These are phyloP conservation scores for Phytophthora cryptogea DNA, from an alignment of 352 stramenopile genomes.

Conservation along the genomic window DNA sequence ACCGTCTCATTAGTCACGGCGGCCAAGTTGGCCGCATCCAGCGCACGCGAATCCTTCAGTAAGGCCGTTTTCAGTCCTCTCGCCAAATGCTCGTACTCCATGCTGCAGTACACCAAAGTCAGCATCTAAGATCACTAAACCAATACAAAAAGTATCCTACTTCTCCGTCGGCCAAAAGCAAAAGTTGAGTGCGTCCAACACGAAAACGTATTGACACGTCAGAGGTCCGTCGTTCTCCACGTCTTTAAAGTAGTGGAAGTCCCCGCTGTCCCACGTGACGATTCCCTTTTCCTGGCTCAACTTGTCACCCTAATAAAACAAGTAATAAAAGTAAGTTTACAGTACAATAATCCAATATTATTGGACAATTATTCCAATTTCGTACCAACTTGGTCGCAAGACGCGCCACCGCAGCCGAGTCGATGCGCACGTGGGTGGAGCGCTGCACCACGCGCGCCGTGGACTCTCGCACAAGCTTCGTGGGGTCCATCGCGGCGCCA, in stretches of 20 bases:
- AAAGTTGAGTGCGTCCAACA: conserved; percentile 91
- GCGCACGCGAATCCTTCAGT: conserved; percentile 49
- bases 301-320: conserved; percentile 31
- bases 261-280: conserved; percentile 76
- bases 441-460: conserved; percentile 52
- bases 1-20: conserved; percentile 49
- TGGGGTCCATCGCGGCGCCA: conserved; percentile 52
- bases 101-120: conserved; percentile 32
- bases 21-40: conserved; percentile 60
- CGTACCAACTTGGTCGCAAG: conserved; percentile 54
- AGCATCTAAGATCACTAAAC: neutral
- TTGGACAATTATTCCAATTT: neutral
- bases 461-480: conserved; percentile 49
- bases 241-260: conserved; percentile 87
- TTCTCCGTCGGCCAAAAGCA: conserved; percentile 89
- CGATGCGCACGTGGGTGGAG: conserved; percentile 44
- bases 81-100: conserved; percentile 90
- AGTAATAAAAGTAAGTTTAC: conserved; percentile 1
- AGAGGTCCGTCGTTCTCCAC: conserved; percentile 62
- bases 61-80: conserved; percentile 75
- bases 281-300: conserved; percentile 42
- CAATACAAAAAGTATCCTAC: conserved; percentile 26
- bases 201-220: conserved; percentile 89
- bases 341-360: too few species aligned
- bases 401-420: conserved; percentile 29